Percentiles rank a stretch among this genome's conserved stretches.
Evolutionary conservation across 2,329 filamentous ascomycete species (phyloP).

Genomic region (Escovopsis sp.): DNA sequence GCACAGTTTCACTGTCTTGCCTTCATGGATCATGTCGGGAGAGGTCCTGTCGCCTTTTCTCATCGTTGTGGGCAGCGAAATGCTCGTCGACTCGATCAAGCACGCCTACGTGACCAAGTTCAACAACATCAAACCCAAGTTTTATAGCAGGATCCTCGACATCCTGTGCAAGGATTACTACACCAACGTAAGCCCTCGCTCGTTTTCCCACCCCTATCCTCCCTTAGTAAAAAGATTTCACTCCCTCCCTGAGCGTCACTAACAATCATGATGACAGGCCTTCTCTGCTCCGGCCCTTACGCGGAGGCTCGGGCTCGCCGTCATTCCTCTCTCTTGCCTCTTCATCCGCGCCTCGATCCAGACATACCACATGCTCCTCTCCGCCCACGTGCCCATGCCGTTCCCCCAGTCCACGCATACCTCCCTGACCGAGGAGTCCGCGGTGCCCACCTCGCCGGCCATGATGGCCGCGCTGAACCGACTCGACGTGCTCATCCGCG

Average conservation of each 20-base stretch:
- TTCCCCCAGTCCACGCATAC: conserved; percentile 51
- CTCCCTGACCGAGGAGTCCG: conserved; percentile 48
- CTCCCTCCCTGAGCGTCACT: background rate
- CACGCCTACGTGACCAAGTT: conserved; percentile 98
- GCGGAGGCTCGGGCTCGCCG: conserved; percentile 74
- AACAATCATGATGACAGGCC: conserved; percentile 35
- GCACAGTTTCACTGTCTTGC: conserved; percentile 79
- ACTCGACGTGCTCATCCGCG: conserved; percentile 61
- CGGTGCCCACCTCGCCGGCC: conserved; percentile 48
- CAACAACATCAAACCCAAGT: conserved; percentile 84
- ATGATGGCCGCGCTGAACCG: conserved; percentile 66
- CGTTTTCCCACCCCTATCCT: no score
- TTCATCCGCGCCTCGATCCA: conserved; percentile 92
- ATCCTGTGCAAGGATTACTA: conserved; percentile 97
- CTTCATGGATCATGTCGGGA: conserved; percentile 60
- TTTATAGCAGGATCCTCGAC: conserved; percentile 83
- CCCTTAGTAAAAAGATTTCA: no score
- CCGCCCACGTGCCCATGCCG: conserved; percentile 67
- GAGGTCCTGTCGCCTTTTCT: conserved; percentile 88
- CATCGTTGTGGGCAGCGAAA: conserved; percentile 88
- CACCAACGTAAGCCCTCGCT: conserved; percentile 50
- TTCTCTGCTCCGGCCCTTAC: conserved; percentile 86
- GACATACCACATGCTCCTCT: conserved; percentile 96
- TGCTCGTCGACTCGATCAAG: conserved; percentile 93
- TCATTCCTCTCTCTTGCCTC: conserved; percentile 84